Conservation (phyloP, 108 stramenopile species). For the Discostella pseudostelligera region DNA sequence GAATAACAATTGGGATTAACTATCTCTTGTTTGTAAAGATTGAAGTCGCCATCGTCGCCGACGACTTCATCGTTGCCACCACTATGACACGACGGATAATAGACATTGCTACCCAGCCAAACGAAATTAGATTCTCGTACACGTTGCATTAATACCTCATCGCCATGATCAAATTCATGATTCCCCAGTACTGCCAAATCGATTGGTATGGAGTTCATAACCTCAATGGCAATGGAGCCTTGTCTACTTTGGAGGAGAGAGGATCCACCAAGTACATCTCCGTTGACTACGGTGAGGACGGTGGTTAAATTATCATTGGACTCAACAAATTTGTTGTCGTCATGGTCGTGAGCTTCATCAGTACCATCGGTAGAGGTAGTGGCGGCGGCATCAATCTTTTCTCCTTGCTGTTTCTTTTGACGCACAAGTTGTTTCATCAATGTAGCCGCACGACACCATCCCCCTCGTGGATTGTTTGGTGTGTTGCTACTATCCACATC, state of each 20-base stretch:
- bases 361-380: background rate
- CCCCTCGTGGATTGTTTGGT: constrained; percentile 15
- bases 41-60: background rate
- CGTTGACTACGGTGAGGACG: constrained; percentile 34
- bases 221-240: constrained; percentile 37
- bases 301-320: background rate
- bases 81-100: constrained; percentile 11
- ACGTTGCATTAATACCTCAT: constrained; percentile 33
- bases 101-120: constrained; percentile 48
- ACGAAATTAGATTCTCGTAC: constrained; percentile 21
- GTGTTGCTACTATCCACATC: constrained; percentile 16
- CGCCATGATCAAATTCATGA: constrained; percentile 51
- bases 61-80: too few relatives aligned
- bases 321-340: background rate
- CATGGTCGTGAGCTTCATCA: background rate
- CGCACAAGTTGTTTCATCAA: constrained; percentile 25
- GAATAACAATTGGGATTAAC: too few relatives aligned
- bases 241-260: constrained; percentile 27
- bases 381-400: background rate
- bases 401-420: too few relatives aligned
- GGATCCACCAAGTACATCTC: constrained; percentile 47
- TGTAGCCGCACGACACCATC: constrained; percentile 45
- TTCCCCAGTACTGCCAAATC: constrained; percentile 41
- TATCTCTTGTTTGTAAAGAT: too few relatives aligned
- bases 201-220: constrained; percentile 43